A percentile compares a stretch with the other conserved stretches of the same genome.
Evolutionary conservation across 192 early-diverging fungal species (phyloP).

Genomic region (Coemansia sp.): DNA sequence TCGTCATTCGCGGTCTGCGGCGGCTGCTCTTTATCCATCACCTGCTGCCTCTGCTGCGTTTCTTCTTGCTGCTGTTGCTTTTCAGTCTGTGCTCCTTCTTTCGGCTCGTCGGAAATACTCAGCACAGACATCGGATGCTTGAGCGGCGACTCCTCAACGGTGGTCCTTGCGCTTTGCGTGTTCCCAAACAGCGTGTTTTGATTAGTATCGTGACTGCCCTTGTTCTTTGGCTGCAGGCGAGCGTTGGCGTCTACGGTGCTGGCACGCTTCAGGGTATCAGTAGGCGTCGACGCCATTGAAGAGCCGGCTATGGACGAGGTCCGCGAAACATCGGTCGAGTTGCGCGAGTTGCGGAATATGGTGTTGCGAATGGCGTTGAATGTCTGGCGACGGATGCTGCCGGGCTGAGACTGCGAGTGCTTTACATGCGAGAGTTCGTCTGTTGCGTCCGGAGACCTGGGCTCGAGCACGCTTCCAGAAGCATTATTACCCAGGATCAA

Average conservation of each 20-base stretch:
- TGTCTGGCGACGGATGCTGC: constrained; percentile 12
- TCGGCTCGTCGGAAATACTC: not conserved
- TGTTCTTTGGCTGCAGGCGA: not conserved
- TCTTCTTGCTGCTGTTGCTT: not conserved
- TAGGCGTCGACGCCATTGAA: not conserved
- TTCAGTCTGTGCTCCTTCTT: not conserved
- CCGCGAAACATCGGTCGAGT: not conserved
- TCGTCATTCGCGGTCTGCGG: not conserved
- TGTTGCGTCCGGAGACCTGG: not conserved
- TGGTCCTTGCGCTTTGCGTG: not conserved
- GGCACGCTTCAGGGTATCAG: not conserved
- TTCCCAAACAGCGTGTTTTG: not conserved
- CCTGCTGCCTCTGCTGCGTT: not conserved
- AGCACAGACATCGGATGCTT: not conserved
- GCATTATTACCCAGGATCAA: not conserved
- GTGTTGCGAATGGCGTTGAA: constrained; percentile 27
- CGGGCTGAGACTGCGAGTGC: constrained; percentile 1
- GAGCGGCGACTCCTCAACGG: constrained; percentile 9
- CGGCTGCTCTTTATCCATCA: not conserved
- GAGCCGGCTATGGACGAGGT: not conserved
- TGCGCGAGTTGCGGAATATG: constrained; percentile 7
- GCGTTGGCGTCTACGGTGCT: not conserved
- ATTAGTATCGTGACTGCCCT: too few relatives aligned
- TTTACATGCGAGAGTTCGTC: not conserved
- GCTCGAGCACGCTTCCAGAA: not conserved